Percentiles rank a stretch among this genome's conserved stretches.
Conservation (phyloP, 192 early-diverging fungal species). For the Gryganskiella cystojenkinii region DNA sequence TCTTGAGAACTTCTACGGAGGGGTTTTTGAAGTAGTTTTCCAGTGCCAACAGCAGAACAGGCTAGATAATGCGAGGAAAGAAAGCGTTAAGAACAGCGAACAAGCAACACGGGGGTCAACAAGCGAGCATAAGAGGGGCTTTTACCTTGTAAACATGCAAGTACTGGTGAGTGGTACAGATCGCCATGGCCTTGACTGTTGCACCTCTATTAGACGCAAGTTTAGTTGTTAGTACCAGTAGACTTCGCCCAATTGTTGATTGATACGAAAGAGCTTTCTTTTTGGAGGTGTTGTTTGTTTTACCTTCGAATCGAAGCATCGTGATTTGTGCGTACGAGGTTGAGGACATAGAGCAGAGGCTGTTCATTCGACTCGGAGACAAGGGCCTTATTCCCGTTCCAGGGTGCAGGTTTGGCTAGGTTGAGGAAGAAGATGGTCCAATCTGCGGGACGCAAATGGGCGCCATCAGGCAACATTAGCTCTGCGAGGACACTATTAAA, state of each 20-base stretch:
- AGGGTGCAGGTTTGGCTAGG: constrained; percentile 66
- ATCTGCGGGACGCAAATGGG: constrained; percentile 92
- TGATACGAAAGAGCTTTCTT: too few species aligned
- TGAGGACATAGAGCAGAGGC: constrained; percentile 90
- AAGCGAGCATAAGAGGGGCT: not conserved
- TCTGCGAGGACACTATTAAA: constrained; percentile 82
- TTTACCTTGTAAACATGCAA: constrained; percentile 88
- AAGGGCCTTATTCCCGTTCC: constrained; percentile 49
- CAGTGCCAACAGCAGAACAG: constrained; percentile 87
- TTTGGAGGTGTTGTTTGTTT: not conserved
- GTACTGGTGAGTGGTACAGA: constrained; percentile 89
- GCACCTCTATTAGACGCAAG: constrained; percentile 77
- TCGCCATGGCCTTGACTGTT: constrained; percentile 93
- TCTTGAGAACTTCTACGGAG: constrained; percentile 75
- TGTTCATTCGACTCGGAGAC: constrained; percentile 54
- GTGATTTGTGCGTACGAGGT: constrained; percentile 91
- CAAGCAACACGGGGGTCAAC: constrained; percentile 3
- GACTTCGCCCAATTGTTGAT: too few species aligned
- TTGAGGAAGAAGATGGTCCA: constrained; percentile 96
- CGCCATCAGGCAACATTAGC: constrained; percentile 96
- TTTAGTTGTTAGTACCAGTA: not conserved
- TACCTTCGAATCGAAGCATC: constrained; percentile 80
- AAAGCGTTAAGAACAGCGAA: constrained; percentile 1
- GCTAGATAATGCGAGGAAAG: constrained; percentile 62
- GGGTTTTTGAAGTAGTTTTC: constrained; percentile 91